Base-by-base conservation (phyloP, 2,329 filamentous ascomycete genomes). In the Nothomitra cinnamomea region DNA sequence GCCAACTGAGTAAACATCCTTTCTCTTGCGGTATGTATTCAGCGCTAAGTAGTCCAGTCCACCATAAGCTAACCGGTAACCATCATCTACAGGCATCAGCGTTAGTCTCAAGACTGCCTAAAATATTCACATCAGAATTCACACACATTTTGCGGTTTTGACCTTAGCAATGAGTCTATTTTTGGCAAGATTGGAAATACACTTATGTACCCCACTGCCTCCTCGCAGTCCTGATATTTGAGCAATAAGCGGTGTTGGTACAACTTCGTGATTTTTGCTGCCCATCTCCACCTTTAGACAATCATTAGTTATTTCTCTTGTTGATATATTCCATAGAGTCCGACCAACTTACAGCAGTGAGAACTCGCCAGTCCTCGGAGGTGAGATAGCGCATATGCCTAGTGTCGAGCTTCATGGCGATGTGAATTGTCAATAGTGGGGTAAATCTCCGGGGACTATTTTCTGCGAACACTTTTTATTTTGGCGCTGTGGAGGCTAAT, bases 21-120 rank as follows among this genome's bases (percentile, higher is more conserved):
- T 83, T 58, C 80, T 76, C 61, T 85, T 84, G 55, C 89, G 83
- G 66, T 96, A 83, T 0, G 87, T 82, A 69, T 96, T 88, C 53
- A 98, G 76, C 15, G 92, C 87, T n/a, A 98, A 81, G 68, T 98
- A 98, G 71, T 98, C 92, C 49, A 96, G 80, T 1, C 92, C 92
- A 61, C 92, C 92, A 66, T 98, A 98, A 5, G 90, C 95, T 53
- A 98, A 77, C 53, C 94, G 82, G 70, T 98, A 98, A 57, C 92
- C 92, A 63, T 98, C 92, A 70, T 98, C 73, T 77, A 53, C 35
- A 52, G 12, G 35, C 40, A 19, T 21, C 28, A 43, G 22, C 1
- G 25, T 40, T 25, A 53, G 21, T 22, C 2, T 53, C 6, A 4
- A 13, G 8, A n/a, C 7, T 24, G 19, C 10, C 15, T 24, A 32